Percentiles rank a stretch among this genome's conserved stretches.
These are phyloP conservation scores for Leptomonas seymouri DNA, from an alignment of 208 protist genomes.

Conservation along the genomic window DNA sequence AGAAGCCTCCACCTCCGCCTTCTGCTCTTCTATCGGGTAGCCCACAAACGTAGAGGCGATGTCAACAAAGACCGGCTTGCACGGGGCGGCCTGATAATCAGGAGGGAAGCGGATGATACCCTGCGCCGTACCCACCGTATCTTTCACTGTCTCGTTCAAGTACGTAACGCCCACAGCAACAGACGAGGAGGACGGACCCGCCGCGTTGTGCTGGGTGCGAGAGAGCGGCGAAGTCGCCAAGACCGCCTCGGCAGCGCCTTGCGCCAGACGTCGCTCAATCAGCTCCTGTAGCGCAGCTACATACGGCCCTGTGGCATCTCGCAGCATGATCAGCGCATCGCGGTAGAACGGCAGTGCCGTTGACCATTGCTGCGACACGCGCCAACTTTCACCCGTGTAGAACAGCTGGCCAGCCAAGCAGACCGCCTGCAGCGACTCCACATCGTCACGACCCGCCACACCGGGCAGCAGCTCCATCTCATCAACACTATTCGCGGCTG, in stretches of 20 bases:
- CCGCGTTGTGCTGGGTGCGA: no score
- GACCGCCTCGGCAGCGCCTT: constrained; percentile 43
- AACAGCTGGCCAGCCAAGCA: constrained; percentile 67
- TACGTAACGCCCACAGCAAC: constrained; percentile 11
- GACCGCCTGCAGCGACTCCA: constrained; percentile 46
- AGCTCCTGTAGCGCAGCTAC: constrained; percentile 41
- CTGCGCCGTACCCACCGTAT: constrained; percentile 52
- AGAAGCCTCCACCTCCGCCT: not conserved
- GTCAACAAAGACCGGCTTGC: constrained; percentile 88
- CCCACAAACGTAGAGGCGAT: constrained; percentile 82
- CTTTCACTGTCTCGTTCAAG: constrained; percentile 43
- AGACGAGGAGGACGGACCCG: not conserved
- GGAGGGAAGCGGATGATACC: constrained; percentile 80
- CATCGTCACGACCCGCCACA: constrained; percentile 58
- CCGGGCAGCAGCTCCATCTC: constrained; percentile 87
- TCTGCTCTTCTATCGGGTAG: constrained; percentile 37
- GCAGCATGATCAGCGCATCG: constrained; percentile 49
- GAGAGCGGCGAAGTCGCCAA: constrained; percentile 24
- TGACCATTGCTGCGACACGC: constrained; percentile 35
- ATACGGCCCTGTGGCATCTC: constrained; percentile 14
- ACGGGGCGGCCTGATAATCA: constrained; percentile 73
- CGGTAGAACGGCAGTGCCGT: constrained; percentile 46
- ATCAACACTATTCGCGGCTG: constrained; percentile 59
- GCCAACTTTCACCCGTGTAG: constrained; percentile 76
- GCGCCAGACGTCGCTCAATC: constrained; percentile 45